A percentile compares a stretch with the other conserved stretches of the same genome.
These are phyloP conservation scores for Aspergillus jensenii DNA, from an alignment of 2,329 filamentous ascomycete genomes.

Conservation along the genomic window DNA sequence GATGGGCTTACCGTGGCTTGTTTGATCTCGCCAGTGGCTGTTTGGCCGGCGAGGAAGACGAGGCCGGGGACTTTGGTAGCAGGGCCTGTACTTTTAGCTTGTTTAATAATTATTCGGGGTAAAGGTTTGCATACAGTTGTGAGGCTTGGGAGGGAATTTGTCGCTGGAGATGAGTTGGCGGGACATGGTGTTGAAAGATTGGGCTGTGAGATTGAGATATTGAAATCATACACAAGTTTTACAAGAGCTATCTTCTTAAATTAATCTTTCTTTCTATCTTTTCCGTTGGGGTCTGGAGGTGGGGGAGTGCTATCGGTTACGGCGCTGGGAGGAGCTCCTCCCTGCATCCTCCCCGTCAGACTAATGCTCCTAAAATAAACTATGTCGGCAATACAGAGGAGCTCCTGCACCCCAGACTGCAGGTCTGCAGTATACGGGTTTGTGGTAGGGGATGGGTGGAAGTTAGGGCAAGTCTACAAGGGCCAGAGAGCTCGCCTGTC, in stretches of 20 bases:
- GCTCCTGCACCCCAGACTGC: background rate
- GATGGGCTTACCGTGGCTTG: slow-evolving; percentile 41
- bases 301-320: too few species aligned
- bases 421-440: too few species aligned
- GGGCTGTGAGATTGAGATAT: too few species aligned
- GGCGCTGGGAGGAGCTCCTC: background rate
- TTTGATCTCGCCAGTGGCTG: slow-evolving; percentile 52
- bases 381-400: background rate
- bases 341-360: background rate
- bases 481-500: background rate
- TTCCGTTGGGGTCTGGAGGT: too few species aligned
- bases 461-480: background rate
- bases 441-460: too few species aligned
- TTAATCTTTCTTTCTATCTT: too few species aligned
- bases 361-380: background rate
- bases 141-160: slow-evolving; percentile 49
- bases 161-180: slow-evolving; percentile 49
- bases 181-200: slow-evolving; percentile 36
- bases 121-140: slow-evolving; percentile 41
- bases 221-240: too few species aligned
- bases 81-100: slow-evolving; percentile 30
- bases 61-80: slow-evolving; percentile 48
- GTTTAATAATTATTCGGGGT: background rate
- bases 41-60: slow-evolving; percentile 50
- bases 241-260: too few species aligned